Percentiles rank a stretch among this genome's conserved stretches.
Conservation (phyloP, 2,329 filamentous ascomycete species). For the Pyrenophora seminiperda region DNA sequence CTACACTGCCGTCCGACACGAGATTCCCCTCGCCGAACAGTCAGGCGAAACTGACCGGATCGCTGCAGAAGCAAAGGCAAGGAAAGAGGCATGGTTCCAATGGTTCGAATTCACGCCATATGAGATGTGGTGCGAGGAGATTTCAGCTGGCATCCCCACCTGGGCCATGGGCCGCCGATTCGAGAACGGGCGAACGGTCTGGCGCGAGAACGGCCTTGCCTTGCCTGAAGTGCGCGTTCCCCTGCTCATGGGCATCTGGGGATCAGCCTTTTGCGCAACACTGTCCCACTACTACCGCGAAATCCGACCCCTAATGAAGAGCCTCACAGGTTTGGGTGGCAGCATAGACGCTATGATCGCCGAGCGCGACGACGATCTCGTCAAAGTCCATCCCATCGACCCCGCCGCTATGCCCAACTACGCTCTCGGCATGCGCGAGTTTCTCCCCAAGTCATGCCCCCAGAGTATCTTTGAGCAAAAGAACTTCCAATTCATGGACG, state of each 20-base stretch:
- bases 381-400: constrained; percentile 93
- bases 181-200: constrained; percentile 69
- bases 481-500: constrained; percentile 79
- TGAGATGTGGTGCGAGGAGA: constrained; percentile 93
- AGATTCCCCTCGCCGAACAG: constrained; percentile 74
- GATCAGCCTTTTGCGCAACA: constrained; percentile 94
- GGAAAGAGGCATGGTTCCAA: constrained; percentile 85
- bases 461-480: constrained; percentile 72
- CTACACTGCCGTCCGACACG: constrained; percentile 92
- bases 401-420: constrained; percentile 92
- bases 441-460: constrained; percentile 77
- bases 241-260: constrained; percentile 90
- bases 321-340: constrained; percentile 70
- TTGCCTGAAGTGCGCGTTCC: constrained; percentile 85
- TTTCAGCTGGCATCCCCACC: constrained; percentile 87
- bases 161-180: constrained; percentile 91
- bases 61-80: constrained; percentile 53
- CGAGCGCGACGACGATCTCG: constrained; percentile 79
- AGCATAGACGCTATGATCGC: constrained; percentile 82
- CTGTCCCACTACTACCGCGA: constrained; percentile 96
- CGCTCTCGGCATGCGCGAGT: constrained; percentile 76
- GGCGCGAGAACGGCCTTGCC: constrained; percentile 67
- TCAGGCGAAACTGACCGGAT: constrained; percentile 42
- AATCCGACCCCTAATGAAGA: constrained; percentile 78
- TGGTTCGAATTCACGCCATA: constrained; percentile 94